These are phyloP conservation scores for Stachybotrys elegans DNA, from an alignment of 2,329 filamentous ascomycete genomes.

Conservation along the genomic window DNA sequence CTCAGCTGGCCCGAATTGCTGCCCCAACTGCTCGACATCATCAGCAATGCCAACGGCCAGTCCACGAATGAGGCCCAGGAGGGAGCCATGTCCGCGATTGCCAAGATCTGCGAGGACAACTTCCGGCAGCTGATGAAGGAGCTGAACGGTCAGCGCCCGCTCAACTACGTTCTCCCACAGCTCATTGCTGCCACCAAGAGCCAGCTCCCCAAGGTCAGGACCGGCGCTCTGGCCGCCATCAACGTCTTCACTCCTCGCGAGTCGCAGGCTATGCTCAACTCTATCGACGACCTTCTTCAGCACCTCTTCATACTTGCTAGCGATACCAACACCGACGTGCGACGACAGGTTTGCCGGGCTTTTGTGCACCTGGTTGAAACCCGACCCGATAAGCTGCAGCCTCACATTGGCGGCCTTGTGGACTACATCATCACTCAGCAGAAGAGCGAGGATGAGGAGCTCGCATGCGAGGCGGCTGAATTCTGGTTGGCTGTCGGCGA, in stretches of 20 bases:
- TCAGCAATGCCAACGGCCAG: constrained; percentile 67
- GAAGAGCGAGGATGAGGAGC: constrained; percentile 77
- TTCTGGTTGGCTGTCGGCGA: constrained; percentile 96
- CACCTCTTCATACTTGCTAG: constrained; percentile 77
- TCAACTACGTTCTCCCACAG: constrained; percentile 85
- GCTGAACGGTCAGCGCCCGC: constrained; percentile 80
- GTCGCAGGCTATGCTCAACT: constrained; percentile 73
- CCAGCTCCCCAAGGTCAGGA: constrained; percentile 69
- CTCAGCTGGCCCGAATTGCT: constrained; percentile 89
- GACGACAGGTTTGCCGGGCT: constrained; percentile 86
- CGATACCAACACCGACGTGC: constrained; percentile 75
- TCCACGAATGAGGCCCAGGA: constrained; percentile 72
- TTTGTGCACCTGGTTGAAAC: constrained; percentile 92
- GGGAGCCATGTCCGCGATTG: constrained; percentile 85
- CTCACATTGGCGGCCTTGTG: constrained; percentile 81
- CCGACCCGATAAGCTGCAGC: constrained; percentile 81
- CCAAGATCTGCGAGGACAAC: constrained; percentile 98
- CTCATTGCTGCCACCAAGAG: constrained; percentile 82
- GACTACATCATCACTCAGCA: constrained; percentile 93
- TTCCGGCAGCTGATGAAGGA: constrained; percentile 79
- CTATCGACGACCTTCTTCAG: constrained; percentile 75
- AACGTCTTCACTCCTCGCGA: constrained; percentile 88
- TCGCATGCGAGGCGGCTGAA: constrained; percentile 91
- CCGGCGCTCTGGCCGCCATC: constrained; percentile 75
- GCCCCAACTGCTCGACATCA: constrained; percentile 72